Percentiles rank a stretch among this genome's conserved stretches.
Conservation (phyloP, 768 basidiomycete genomes). For the Glaciozyma martinii region DNA sequence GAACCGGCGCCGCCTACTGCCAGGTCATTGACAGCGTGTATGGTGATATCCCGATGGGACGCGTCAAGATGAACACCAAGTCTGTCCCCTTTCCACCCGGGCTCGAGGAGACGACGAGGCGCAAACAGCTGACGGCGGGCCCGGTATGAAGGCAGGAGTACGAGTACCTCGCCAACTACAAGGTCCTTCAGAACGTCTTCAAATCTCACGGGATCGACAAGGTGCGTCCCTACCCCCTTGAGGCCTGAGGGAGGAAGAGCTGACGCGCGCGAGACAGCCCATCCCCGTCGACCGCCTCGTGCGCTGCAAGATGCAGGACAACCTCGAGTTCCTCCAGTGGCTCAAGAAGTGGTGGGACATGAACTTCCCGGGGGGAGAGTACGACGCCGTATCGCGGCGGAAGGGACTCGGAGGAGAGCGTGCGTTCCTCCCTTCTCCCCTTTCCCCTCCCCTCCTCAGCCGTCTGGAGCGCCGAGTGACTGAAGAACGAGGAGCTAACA, state of each 20-base stretch:
- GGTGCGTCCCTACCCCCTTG: slow-evolving; percentile 45
- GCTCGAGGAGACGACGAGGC: background rate
- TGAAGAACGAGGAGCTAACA: background rate
- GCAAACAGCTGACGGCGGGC: background rate
- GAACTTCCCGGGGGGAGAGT: slow-evolving; percentile 76
- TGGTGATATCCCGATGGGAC: slow-evolving; percentile 44
- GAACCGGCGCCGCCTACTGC: slow-evolving; percentile 83
- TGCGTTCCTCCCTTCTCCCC: background rate
- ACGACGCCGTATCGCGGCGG: slow-evolving; percentile 56
- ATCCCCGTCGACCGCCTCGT: slow-evolving; percentile 89
- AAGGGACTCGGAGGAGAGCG: slow-evolving; percentile 1
- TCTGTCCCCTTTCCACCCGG: background rate
- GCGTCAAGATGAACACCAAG: slow-evolving; percentile 89
- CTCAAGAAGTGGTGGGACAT: slow-evolving; percentile 90
- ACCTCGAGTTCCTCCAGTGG: slow-evolving; percentile 98
- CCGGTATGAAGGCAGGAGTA: slow-evolving; percentile 48
- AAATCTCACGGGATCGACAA: slow-evolving; percentile 89
- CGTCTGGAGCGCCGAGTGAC: background rate
- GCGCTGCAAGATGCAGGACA: slow-evolving; percentile 99
- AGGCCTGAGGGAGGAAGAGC: background rate
- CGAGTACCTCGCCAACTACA: slow-evolving; percentile 90
- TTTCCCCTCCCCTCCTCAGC: background rate
- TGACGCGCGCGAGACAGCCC: slow-evolving; percentile 48
- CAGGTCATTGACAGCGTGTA: slow-evolving; percentile 93
- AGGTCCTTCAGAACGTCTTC: slow-evolving; percentile 87